These are phyloP conservation scores for Microcos paniculata DNA, from an alignment of 345 rosid genomes.

Conservation along the genomic window DNA sequence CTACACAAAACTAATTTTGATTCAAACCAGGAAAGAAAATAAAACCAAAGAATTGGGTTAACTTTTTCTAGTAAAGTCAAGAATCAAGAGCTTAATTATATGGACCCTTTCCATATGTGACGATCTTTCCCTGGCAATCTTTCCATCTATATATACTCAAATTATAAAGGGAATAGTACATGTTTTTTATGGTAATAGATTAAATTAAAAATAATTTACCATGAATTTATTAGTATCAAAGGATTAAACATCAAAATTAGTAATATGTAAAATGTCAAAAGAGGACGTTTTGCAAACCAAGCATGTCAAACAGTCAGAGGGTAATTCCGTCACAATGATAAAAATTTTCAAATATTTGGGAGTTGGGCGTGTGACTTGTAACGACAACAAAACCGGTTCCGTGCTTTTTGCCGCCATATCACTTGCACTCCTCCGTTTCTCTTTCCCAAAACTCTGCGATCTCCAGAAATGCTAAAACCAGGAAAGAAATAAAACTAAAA, in stretches of 20 bases:
- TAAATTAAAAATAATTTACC: not conserved
- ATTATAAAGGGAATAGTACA: not conserved
- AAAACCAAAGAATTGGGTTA: too few species aligned
- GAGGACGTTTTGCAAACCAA: not conserved
- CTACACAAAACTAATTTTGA: too few species aligned
- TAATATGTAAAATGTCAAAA: not conserved
- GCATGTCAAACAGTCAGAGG: not conserved
- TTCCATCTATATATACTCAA: too few species aligned
- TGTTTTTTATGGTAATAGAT: not conserved
- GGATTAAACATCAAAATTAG: not conserved
- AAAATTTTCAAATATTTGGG: not conserved
- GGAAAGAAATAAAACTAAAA: not conserved
- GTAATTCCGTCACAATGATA: not conserved
- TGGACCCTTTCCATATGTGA: too few species aligned
- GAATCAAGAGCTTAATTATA: too few species aligned
- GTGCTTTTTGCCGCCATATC: constrained; percentile 28
- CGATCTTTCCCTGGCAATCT: too few species aligned
- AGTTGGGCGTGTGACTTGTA: not conserved
- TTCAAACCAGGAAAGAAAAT: too few species aligned
- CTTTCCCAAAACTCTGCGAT: not conserved
- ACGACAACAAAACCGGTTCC: constrained; percentile 14
- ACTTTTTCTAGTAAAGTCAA: too few species aligned
- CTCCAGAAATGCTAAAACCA: not conserved
- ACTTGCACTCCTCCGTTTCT: not conserved
- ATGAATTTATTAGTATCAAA: not conserved